Evolutionary conservation across 495 filamentous ascomycete genomes (phyloP), one percentile per base, ranked within the genome.

Genomic region (Cenococcum geophilum): DNA sequence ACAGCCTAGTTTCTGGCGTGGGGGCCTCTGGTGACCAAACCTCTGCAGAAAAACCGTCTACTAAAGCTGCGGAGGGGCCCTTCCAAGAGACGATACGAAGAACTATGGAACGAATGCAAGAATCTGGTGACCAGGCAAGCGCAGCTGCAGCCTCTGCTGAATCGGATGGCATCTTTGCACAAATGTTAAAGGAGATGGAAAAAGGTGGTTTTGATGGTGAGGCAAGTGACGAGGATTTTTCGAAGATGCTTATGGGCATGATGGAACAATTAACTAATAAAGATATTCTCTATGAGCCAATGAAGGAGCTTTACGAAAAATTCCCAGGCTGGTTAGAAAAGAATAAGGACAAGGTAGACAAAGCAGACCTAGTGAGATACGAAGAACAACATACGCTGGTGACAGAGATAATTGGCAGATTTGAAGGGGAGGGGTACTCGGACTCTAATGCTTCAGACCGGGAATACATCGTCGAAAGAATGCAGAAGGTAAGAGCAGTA

Each of bases 191-290:
- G 73, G 87, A 90, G 55, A 85, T 92, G 81, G 82, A 88, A 63
- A 77, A 80, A 53, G 81, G 79, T 9, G 82, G 80, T 1, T 77
- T 82, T 1, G 84, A 79, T 16, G 70, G 64, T 9, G 72, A 68
- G 25, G 86, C 82, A 18, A 80, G 79, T 57, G 91, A 97, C 21
- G 91, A 92, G 58, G 91, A 95, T 62, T 86, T 97, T 66, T 88
- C 86, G 25, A 92, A 93, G 74, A 88, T 97, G 85, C 80, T 97
- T 34, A 78, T 95, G 78, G 89, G 87, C 27, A 96, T 97, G 90
- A 97, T 98, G 92, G 90, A 97, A 74, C 91, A 98, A 73, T 77
- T 98, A 58, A 97, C 93, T 1, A 95, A 93, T 70, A 97, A 96
- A 77, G 93, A 98, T 69, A 96, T 98, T 60, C 76, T 98, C 47